A percentile compares a stretch with the other conserved stretches of the same genome.
These are phyloP conservation scores for Trametes hirsuta DNA, from an alignment of 1,284 basidiomycete species.

Conservation along the genomic window DNA sequence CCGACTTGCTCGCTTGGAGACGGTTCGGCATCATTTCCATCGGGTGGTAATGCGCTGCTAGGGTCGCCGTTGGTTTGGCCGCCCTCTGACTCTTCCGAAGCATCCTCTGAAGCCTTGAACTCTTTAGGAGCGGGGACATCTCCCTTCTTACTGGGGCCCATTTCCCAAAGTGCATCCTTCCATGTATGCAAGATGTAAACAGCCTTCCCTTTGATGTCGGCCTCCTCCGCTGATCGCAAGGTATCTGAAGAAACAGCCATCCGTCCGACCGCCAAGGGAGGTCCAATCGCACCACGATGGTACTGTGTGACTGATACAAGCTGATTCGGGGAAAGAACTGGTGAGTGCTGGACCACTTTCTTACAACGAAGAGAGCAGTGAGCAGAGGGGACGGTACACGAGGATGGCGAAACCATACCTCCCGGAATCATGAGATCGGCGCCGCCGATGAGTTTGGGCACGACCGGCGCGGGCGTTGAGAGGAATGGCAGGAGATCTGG, in stretches of 20 bases:
- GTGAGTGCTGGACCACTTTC: slow-evolving; percentile 60
- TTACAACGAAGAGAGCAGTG: slow-evolving; percentile 29
- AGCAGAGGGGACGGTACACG: background rate
- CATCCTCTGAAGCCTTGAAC: background rate
- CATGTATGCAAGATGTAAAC: slow-evolving; percentile 69
- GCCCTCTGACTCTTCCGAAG: background rate
- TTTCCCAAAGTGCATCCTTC: slow-evolving; percentile 73
- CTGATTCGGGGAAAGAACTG: slow-evolving; percentile 45
- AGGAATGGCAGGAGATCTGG: slow-evolving; percentile 65
- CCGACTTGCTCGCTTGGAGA: too few relatives aligned
- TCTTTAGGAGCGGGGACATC: slow-evolving; percentile 52
- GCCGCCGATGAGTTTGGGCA: slow-evolving; percentile 67
- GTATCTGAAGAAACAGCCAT: slow-evolving; percentile 61
- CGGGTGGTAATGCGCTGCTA: slow-evolving; percentile 18
- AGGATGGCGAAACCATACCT: slow-evolving; percentile 47
- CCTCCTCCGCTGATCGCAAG: slow-evolving; percentile 38
- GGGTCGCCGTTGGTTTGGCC: background rate
- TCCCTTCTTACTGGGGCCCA: slow-evolving; percentile 61
- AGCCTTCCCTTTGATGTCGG: slow-evolving; percentile 71
- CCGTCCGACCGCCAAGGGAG: slow-evolving; percentile 71
- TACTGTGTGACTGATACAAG: slow-evolving; percentile 65
- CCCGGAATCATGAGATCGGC: slow-evolving; percentile 84
- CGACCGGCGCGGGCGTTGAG: slow-evolving; percentile 65
- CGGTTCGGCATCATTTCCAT: background rate
- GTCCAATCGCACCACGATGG: slow-evolving; percentile 40